phyloP scores from a whole-genome alignment of 2,329 filamentous ascomycete genomes.

The Penicillium vulpinum region DNA sequence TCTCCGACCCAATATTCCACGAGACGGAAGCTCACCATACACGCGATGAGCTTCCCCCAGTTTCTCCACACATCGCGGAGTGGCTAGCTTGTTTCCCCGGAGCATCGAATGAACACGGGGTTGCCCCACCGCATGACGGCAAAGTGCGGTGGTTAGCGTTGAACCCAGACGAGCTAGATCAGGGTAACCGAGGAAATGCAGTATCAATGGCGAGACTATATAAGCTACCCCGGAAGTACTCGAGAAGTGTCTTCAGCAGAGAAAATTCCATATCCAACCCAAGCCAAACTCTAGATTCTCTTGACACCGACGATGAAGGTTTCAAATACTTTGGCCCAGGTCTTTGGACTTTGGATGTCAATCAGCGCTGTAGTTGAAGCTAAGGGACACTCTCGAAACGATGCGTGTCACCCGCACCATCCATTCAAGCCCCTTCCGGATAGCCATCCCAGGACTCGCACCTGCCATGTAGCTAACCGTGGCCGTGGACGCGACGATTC shows the following conservation, averaged over 20 bases:
- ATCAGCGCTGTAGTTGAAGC: slow-evolving; percentile 21
- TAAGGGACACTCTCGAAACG: slow-evolving; percentile 19
- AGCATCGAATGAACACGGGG: not conserved
- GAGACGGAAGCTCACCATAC: not conserved
- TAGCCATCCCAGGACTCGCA: slow-evolving; percentile 26
- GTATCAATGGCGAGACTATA: not conserved
- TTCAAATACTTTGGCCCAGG: slow-evolving; percentile 23
- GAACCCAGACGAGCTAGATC: not conserved
- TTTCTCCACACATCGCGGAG: slow-evolving; percentile 14
- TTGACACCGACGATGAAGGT: slow-evolving; percentile 27
- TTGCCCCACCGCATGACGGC: slow-evolving; percentile 6
- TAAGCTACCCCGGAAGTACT: not conserved
- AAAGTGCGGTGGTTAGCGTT: slow-evolving; percentile 4
- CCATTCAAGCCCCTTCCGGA: slow-evolving; percentile 33
- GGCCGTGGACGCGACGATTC: slow-evolving; percentile 50
- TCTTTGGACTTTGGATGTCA: slow-evolving; percentile 22
- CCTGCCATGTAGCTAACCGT: slow-evolving; percentile 31
- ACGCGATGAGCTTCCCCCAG: not conserved
- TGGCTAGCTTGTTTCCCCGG: slow-evolving; percentile 20
- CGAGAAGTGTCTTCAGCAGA: not conserved
- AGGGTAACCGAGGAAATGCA: not conserved
- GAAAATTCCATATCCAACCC: not conserved
- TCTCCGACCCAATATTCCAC: slow-evolving; percentile 6
- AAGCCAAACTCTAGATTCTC: not conserved
- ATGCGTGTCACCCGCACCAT: slow-evolving; percentile 29